Evolutionary conservation across 257 asterid species (phyloP), one percentile per base, ranked within the genome.

Genomic region (Lycium barbarum): DNA sequence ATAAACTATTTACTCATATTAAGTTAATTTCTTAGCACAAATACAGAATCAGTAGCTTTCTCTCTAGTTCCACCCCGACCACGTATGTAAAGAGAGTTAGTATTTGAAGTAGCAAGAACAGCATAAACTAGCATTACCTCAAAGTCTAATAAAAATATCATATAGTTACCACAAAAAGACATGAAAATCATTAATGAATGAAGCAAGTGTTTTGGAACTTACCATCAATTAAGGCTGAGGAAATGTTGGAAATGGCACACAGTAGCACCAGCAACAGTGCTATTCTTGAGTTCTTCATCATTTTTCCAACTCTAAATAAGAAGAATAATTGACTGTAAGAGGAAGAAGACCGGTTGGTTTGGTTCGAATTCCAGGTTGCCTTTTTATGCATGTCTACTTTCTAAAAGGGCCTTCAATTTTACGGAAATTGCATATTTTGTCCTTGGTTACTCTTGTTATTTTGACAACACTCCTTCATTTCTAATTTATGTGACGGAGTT

Each of bases 211-310:
- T 33, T 43, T 1, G 3, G 59, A 85, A 80, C 85, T 87, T 90
- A 95, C 98, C 98, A 84, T 95, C 98, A 83, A 53, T 89, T 86
- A 95, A 40, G 83, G 95, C 93, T 54, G 67, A 82, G 82, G 93
- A 87, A 71, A 88, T 84, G 80, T 84, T 88, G 86, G 82, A 87
- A 84, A 88, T 14, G 86, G 97, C 88, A 51, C 83, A 90, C 9
- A 93, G 18, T 9, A 93, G 89, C 90, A 90, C 88, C 90, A 88
- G 80, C 88, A 92, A 62, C 53, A 90, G 22, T 72, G 74, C 79
- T 92, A 88, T 92, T 87, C 82, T 87, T 83, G 93, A 85, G 13
- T 61, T 76, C 71, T 51, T 54, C 63, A 67, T 38, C 87, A 40
- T 82, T 89, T 84, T 67, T 53, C 62, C 49, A 49, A 47, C 8